Evolutionary conservation across 768 basidiomycete genomes (phyloP), one percentile per base, ranked within the genome.

Genomic region (Trametes cinnabarina): DNA sequence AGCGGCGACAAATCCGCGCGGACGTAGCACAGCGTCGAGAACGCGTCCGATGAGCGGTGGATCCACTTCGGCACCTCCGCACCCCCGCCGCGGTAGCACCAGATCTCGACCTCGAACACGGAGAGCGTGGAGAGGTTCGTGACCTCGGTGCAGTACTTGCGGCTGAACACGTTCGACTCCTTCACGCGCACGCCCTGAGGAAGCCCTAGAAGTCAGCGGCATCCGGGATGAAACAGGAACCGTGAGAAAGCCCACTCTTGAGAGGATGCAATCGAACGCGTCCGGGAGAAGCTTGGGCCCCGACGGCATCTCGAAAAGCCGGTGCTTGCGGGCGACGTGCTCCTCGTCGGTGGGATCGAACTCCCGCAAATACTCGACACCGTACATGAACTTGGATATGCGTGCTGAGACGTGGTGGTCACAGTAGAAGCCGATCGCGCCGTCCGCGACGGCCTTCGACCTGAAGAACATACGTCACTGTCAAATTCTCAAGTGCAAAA

Each of bases 381-480:
- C 90, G 66, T 91, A 92, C 83, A 90, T 85, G 66, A 66, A 90
- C 68, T 80, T 89, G 28, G 88, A 87, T 76, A 90, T 84, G 42
- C 90, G 82, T 22, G 90, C 87, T 4, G 87, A 87, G 54, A 92
- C 90, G 63, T 90, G 86, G 60, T 91, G 90, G 65, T 91, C 90
- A 63, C 86, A 88, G 71, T 90, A 91, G 71, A 91, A 92, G 26
- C 88, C 88, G 61, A 92, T 82, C 1, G 89, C 88, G 23, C 90
- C 90, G 61, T 92, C 88, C 28, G 90, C 88, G 7, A 91, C 89
- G 3, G 90, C 90, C 71, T 92, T 92, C 17, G 90, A 90, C 14
- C 89, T 91, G 28, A 35, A 26, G 17, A 22, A 41, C 43, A 10
- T 23, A 34, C 9, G 46, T 63, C 34, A 62, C 50, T 19, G 42